Conservation (phyloP, 2,329 filamentous ascomycete genomes). For the Botryotinia calthae region DNA sequence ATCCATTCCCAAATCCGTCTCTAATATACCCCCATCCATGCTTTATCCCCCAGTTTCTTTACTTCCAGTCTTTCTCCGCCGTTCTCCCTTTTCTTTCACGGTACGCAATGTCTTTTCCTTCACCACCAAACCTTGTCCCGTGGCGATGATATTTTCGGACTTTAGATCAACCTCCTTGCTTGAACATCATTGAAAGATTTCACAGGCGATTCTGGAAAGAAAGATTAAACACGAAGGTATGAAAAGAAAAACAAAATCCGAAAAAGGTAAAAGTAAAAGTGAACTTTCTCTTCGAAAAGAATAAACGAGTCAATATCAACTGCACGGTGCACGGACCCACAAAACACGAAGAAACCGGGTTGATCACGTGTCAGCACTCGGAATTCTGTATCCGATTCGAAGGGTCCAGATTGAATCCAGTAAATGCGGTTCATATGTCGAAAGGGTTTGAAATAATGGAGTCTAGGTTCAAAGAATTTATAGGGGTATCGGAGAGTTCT, state of each 20-base stretch:
- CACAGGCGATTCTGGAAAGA: neutral
- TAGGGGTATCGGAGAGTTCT: neutral
- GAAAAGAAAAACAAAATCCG: neutral
- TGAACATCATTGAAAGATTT: neutral
- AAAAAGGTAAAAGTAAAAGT: neutral
- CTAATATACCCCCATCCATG: neutral
- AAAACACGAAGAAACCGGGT: neutral
- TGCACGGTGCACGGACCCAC: neutral
- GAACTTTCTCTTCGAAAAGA: constrained; percentile 8
- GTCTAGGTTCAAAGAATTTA: too few relatives aligned
- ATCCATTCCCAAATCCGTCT: constrained; percentile 3
- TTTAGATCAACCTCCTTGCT: neutral
- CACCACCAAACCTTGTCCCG: neutral
- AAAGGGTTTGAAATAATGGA: neutral
- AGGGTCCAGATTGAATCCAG: neutral
- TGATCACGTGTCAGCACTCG: neutral
- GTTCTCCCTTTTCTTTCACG: neutral
- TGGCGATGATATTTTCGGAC: neutral
- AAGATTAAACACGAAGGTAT: neutral
- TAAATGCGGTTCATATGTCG: neutral
- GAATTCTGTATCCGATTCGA: neutral
- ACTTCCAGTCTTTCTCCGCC: neutral
- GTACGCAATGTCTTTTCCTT: neutral
- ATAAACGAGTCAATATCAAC: neutral
- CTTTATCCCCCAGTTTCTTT: too few relatives aligned